Evolutionary conservation across 73 alveolate genomes (phyloP).

Genomic region (Tetrahymena thermophila): DNA sequence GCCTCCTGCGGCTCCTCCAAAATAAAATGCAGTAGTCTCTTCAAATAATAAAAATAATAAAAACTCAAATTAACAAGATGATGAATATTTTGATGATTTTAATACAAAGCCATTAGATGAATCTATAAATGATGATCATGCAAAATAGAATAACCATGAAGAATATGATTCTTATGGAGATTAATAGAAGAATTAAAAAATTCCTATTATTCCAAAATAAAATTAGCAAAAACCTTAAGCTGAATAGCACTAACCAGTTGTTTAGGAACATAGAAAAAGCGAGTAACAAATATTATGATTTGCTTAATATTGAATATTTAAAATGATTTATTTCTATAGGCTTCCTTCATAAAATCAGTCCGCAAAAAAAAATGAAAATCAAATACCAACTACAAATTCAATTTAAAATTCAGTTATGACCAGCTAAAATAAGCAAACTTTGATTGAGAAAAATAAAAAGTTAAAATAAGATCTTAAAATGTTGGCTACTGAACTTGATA

Average conservation of each 20-base stretch:
- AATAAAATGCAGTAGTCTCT: not conserved
- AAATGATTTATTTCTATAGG: not conserved
- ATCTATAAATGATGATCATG: not conserved
- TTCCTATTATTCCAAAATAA: not conserved
- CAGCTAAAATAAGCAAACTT: not conserved
- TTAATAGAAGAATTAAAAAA: not conserved
- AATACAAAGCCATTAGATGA: not conserved
- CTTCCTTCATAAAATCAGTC: not conserved
- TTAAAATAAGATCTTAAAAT: not conserved
- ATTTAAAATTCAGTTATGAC: not conserved
- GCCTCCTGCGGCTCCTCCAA: constrained; percentile 3
- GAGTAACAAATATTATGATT: not conserved
- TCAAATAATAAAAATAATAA: not conserved
- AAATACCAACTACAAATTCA: not conserved
- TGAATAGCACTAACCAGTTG: not conserved
- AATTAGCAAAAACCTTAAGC: not conserved
- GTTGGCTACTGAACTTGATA: not conserved
- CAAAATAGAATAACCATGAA: not conserved
- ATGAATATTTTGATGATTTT: not conserved
- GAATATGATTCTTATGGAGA: not conserved
- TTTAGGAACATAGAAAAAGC: not conserved
- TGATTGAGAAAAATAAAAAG: not conserved
- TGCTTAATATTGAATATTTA: not conserved
- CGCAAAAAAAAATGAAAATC: not conserved
- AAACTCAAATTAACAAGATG: not conserved